Evolutionary conservation across 768 basidiomycete species (phyloP), one percentile per base, ranked within the genome.

Genomic region (Leccinum rimulosum): DNA sequence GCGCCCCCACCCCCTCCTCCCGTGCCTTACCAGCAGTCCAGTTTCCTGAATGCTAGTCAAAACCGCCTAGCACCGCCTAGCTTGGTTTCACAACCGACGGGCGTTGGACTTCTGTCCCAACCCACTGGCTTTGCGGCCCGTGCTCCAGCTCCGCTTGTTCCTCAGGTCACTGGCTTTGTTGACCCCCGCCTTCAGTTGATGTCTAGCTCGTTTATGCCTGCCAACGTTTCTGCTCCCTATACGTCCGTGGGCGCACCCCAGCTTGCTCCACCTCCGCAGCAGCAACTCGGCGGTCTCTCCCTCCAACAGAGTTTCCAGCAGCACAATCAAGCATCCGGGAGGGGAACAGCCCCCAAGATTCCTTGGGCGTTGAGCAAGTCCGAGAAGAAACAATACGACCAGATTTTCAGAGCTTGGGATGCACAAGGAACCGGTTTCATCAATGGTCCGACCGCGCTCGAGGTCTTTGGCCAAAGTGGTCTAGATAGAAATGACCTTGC

Each of bases 321-420:
- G 69, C 85, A 93, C 60, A 92, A 93, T 66, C 86, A 93, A 70
- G 77, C 84, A 17, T 84, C 85, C 28, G 80, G 86, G 6, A 89
- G 89, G 15, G 81, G 84, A 2, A 70, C 82, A 0, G 76, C 83
- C 15, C 87, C 86, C 30, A 85, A 83, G 66, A 79, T 97, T 40
- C 85, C 93, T 0, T 99, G 97, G 97, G 83, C 87, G 0, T 76
- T 98, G 55, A 85, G 85, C 4, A 90, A 91, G 73, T 82, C 84
- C 6, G 97, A 99, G 79, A 95, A 95, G 82, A 96, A 97, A 79
- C 89, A 88, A 63, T 99, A 98, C 67, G 93, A 98, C 70, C 83
- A 89, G 67, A 95, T 98, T 67, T 99, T 99, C 77, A 81, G 96
- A 59, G 89, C 92, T n/a, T 99, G 97, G 97, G 96, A 98, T 70